Evolutionary conservation across 1,139 yeast genomes (phyloP).

Genomic region (Sugiyamaella grinbergsii): DNA sequence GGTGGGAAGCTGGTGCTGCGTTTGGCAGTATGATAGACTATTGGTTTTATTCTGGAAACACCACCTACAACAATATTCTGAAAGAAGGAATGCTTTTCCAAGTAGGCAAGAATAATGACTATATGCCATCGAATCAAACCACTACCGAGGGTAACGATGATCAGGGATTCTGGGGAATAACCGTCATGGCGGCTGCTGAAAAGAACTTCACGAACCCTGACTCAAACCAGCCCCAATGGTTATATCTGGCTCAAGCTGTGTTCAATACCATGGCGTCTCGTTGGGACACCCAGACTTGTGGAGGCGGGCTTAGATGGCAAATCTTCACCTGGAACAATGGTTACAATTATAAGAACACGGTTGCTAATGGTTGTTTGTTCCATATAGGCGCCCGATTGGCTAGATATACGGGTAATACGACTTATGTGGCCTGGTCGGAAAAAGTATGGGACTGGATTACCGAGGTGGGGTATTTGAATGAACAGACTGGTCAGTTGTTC

Average conservation of each 20-base stretch:
- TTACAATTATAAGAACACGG: conserved; percentile 87
- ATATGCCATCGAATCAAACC: conserved; percentile 85
- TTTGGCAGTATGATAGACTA: conserved; percentile 86
- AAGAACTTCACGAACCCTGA: conserved; percentile 79
- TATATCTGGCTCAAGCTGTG: conserved; percentile 71
- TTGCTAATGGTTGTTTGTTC: conserved; percentile 88
- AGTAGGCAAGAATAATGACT: conserved; percentile 73
- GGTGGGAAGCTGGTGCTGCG: conserved; percentile 99
- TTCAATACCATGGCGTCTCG: conserved; percentile 87
- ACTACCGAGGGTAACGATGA: conserved; percentile 98
- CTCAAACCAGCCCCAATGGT: conserved; percentile 62
- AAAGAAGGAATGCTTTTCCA: conserved; percentile 70
- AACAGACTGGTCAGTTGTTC: conserved; percentile 46
- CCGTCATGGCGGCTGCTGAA: conserved; percentile 89
- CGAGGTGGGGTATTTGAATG: conserved; percentile 56
- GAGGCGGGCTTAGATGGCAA: conserved; percentile 96
- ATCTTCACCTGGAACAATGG: conserved; percentile 94
- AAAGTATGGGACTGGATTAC: conserved; percentile 81
- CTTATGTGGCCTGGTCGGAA: conserved; percentile 81
- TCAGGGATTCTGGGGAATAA: conserved; percentile 95
- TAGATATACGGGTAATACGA: conserved; percentile 68
- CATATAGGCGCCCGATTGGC: conserved; percentile 86
- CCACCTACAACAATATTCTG: conserved; percentile 61
- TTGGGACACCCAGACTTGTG: conserved; percentile 77
- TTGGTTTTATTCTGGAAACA: conserved; percentile 70